Percentiles rank a stretch among this genome's conserved stretches.
phyloP scores from a whole-genome alignment of 1,284 basidiomycete species.

The Trichosporon sp. region DNA sequence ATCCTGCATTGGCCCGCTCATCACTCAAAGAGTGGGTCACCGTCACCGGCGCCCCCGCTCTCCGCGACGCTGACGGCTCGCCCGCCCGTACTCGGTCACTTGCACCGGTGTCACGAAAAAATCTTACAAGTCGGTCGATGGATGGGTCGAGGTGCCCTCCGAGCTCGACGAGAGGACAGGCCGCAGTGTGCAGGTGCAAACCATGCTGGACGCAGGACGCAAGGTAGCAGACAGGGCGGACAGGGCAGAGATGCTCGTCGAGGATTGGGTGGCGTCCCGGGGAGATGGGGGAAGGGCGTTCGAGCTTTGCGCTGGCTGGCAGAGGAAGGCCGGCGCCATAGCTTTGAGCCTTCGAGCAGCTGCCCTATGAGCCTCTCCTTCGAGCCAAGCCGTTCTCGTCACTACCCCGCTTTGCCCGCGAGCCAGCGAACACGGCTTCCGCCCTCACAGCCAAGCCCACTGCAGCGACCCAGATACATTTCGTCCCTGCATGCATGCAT shows the following conservation, averaged over 20 bases:
- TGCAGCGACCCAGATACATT: background rate
- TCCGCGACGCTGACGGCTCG: conserved; percentile 1
- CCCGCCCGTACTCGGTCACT: background rate
- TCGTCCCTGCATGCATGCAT: conserved; percentile 10
- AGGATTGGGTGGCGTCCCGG: conserved; percentile 19
- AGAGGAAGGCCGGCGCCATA: background rate
- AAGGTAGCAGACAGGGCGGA: background rate
- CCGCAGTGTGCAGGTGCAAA: background rate
- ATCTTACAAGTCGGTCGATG: background rate
- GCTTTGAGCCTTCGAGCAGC: background rate
- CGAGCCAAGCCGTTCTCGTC: conserved; percentile 4
- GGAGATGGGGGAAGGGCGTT: conserved; percentile 1
- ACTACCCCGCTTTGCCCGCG: conserved; percentile 6
- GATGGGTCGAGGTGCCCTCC: background rate
- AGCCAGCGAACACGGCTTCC: background rate
- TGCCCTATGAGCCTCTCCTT: conserved; percentile 5
- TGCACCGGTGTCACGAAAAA: background rate
- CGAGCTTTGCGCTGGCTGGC: background rate
- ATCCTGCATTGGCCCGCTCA: conserved; percentile 10
- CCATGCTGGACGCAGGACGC: background rate
- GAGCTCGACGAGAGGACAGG: background rate
- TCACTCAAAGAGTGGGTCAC: conserved; percentile 7
- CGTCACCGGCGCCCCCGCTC: background rate
- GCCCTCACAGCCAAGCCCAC: background rate
- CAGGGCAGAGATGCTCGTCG: background rate